Conservation (phyloP, 306 rosid species). For the Cyamopsis tetragonoloba region DNA sequence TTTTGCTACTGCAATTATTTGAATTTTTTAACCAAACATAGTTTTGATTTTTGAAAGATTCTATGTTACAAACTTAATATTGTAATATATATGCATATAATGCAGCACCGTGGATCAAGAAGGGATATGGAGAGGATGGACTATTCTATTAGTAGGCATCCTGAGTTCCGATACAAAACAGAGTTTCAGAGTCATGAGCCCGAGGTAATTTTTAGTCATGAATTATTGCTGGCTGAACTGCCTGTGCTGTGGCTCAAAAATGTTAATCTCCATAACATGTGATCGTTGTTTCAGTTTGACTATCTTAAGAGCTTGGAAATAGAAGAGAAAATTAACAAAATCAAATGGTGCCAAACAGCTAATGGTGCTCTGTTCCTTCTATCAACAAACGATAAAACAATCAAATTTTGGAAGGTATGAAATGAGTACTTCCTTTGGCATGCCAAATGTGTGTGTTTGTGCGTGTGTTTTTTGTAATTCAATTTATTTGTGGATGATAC, state of each 20-base stretch:
- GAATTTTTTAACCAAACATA: constrained; percentile 9
- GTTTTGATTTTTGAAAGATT: constrained; percentile 15
- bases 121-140: constrained; percentile 87
- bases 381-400: constrained; percentile 94
- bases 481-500: background rate
- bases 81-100: constrained; percentile 14
- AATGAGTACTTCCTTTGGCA: constrained; percentile 8
- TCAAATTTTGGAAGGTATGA: constrained; percentile 95
- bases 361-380: constrained; percentile 92
- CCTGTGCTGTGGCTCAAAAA: background rate
- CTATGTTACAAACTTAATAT: constrained; percentile 8
- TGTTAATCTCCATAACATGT: constrained; percentile 11
- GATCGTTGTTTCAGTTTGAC: constrained; percentile 67
- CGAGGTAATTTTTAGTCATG: constrained; percentile 48
- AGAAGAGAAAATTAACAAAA: constrained; percentile 99
- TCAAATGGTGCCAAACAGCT: constrained; percentile 98
- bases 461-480: background rate
- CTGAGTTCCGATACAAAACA: constrained; percentile 97
- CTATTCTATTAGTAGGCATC: constrained; percentile 76
- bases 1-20: constrained; percentile 13
- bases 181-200: constrained; percentile 99
- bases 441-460: constrained; percentile 9
- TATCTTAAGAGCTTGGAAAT: constrained; percentile 99
- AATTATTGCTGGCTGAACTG: constrained; percentile 1
- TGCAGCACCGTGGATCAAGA: constrained; percentile 74